Conservation (phyloP, 148 eudicot species). For the Rhododendron mucronatum region DNA sequence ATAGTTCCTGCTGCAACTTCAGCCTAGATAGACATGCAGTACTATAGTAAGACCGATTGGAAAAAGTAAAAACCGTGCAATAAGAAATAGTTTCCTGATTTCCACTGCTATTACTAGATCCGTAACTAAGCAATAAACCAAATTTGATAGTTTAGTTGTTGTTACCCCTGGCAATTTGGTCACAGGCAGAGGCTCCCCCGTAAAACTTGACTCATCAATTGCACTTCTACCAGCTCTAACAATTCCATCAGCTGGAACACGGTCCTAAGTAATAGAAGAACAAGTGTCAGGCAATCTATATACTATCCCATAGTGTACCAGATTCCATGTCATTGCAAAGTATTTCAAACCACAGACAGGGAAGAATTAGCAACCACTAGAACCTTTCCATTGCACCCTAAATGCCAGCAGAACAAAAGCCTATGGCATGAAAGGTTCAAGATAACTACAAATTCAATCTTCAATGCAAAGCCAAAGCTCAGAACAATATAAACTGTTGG, state of each 20-base stretch:
- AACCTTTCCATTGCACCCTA: not conserved
- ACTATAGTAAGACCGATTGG: not conserved
- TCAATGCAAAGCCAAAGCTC: not conserved
- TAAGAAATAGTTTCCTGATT: not conserved
- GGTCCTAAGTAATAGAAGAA: slow-evolving; percentile 54
- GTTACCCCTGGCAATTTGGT: slow-evolving; percentile 85
- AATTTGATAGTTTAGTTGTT: not conserved
- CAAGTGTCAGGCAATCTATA: slow-evolving; percentile 3
- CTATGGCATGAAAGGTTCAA: not conserved
- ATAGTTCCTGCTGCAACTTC: slow-evolving; percentile 96
- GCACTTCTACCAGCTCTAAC: slow-evolving; percentile 93
- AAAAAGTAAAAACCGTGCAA: slow-evolving; percentile 2
- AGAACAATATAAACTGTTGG: not conserved
- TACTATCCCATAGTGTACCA: not conserved
- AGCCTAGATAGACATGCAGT: slow-evolving; percentile 37
- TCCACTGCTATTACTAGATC: not conserved
- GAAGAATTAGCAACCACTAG: not conserved
- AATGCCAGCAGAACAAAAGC: not conserved
- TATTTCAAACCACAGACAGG: not conserved
- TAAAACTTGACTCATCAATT: slow-evolving; percentile 93
- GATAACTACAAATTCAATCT: slow-evolving; percentile 6
- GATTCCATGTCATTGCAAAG: not conserved
- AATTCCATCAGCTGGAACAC: slow-evolving; percentile 93
- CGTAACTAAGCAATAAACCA: not conserved
- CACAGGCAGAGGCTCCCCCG: slow-evolving; percentile 93